phyloP scores from a whole-genome alignment of 2,329 filamentous ascomycete species.

The Lecanosticta acicola region DNA sequence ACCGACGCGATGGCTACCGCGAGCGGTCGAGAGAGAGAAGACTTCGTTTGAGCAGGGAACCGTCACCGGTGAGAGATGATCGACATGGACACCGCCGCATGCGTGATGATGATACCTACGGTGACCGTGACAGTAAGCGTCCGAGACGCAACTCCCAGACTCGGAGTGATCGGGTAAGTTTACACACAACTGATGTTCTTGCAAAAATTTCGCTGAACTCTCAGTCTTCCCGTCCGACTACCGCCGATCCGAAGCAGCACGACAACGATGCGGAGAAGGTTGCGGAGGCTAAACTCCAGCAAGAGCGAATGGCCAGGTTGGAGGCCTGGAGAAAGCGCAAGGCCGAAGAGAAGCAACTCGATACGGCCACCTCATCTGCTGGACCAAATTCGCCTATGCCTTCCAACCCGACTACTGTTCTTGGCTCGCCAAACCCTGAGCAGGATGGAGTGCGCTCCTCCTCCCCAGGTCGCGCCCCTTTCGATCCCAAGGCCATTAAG shows the following conservation, averaged over 20 bases:
- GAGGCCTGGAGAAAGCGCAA: constrained; percentile 81
- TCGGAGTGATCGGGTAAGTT: constrained; percentile 14
- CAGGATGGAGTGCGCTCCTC: constrained; percentile 26
- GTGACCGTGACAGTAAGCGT: constrained; percentile 47
- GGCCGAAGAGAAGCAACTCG: not conserved
- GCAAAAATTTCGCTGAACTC: constrained; percentile 9
- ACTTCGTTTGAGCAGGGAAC: constrained; percentile 40
- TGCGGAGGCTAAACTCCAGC: constrained; percentile 50
- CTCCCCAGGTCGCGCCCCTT: constrained; percentile 68
- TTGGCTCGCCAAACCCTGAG: constrained; percentile 6
- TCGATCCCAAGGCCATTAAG: constrained; percentile 78
- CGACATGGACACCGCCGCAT: constrained; percentile 50
- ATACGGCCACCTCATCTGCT: constrained; percentile 7
- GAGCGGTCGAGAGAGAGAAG: constrained; percentile 21
- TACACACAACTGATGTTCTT: not conserved
- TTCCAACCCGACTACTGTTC: constrained; percentile 5
- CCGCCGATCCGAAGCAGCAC: constrained; percentile 6
- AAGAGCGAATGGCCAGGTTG: constrained; percentile 69
- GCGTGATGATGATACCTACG: constrained; percentile 42
- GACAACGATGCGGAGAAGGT: constrained; percentile 11
- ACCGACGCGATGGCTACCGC: constrained; percentile 17
- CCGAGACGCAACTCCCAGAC: constrained; percentile 10
- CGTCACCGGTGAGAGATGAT: constrained; percentile 19
- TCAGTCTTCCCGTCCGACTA: constrained; percentile 18
- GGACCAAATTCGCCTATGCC: constrained; percentile 7